Percentiles rank a stretch among this genome's conserved stretches.
Evolutionary conservation across 495 filamentous ascomycete genomes (phyloP).

Genomic region (Platismatia glauca): DNA sequence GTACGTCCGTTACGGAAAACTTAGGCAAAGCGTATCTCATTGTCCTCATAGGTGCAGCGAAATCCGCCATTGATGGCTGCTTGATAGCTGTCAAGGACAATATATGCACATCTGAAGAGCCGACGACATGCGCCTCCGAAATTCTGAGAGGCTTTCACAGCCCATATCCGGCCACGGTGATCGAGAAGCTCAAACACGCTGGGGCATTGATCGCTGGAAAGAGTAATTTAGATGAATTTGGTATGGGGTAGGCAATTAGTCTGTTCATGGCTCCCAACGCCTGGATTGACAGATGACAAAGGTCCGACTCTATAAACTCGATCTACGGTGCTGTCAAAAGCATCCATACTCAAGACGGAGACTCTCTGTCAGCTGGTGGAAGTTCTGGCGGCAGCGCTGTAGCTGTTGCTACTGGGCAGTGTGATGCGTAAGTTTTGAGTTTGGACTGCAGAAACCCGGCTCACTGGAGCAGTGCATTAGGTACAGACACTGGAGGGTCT

Average conservation of each 20-base stretch:
- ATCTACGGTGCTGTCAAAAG: conserved; percentile 58
- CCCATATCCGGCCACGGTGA: conserved; percentile 80
- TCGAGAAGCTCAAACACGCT: conserved; percentile 52
- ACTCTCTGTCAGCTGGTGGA: conserved; percentile 64
- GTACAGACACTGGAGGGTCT: conserved; percentile 92
- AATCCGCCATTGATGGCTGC: conserved; percentile 36
- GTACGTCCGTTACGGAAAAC: conserved; percentile 19
- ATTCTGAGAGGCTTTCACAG: conserved; percentile 60
- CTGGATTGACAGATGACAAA: conserved; percentile 13
- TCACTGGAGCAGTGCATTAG: conserved; percentile 53
- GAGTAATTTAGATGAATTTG: conserved; percentile 94
- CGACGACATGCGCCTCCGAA: conserved; percentile 76
- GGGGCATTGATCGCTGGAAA: conserved; percentile 66
- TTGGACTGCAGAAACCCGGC: conserved; percentile 4
- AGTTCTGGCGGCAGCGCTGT: conserved; percentile 93
- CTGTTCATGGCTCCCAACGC: conserved; percentile 4
- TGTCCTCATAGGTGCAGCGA: conserved; percentile 10
- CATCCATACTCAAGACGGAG: conserved; percentile 23
- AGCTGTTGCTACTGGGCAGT: conserved; percentile 64
- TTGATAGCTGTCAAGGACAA: conserved; percentile 82
- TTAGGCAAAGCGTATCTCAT: background rate
- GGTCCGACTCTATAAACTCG: conserved; percentile 72
- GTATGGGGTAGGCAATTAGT: conserved; percentile 59
- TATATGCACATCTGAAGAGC: conserved; percentile 60
- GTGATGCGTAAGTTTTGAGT: conserved; percentile 46